Evolutionary conservation across 2,329 filamentous ascomycete species (phyloP).

Genomic region (Thermomyces lanuginosus): DNA sequence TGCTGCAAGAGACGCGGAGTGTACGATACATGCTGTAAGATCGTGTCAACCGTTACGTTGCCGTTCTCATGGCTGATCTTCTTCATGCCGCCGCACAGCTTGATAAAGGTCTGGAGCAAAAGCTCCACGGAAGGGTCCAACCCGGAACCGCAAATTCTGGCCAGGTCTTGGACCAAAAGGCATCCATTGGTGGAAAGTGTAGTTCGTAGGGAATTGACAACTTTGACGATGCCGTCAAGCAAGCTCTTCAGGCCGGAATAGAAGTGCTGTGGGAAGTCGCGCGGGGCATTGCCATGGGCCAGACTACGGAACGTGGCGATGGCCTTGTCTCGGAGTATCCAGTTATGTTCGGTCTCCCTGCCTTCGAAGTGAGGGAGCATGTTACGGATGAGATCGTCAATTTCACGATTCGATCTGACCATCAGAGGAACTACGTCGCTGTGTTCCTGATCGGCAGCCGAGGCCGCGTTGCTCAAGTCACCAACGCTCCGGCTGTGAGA

Average conservation of each 20-base stretch:
- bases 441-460: conserved; percentile 42
- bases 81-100: conserved; percentile 77
- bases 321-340: conserved; percentile 71
- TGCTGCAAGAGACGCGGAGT: conserved; percentile 71
- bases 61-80: conserved; percentile 80
- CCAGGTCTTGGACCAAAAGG: conserved; percentile 68
- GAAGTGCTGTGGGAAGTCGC: conserved; percentile 58
- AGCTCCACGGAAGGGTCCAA: conserved; percentile 84
- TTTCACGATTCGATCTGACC: conserved; percentile 65
- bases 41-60: conserved; percentile 61
- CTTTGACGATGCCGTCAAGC: conserved; percentile 78
- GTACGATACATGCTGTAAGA: conserved; percentile 67
- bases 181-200: conserved; percentile 82
- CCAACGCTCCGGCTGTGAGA: conserved; percentile 8
- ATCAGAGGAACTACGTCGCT: conserved; percentile 66
- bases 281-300: conserved; percentile 65
- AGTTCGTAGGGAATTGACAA: conserved; percentile 65
- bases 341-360: conserved; percentile 79
- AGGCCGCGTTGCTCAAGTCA: conserved; percentile 7
- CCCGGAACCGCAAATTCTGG: conserved; percentile 54
- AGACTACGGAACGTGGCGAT: conserved; percentile 60
- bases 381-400: conserved; percentile 72
- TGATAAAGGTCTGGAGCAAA: conserved; percentile 74
- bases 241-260: conserved; percentile 53
- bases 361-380: conserved; percentile 76